Base-by-base conservation (phyloP, 179 eudicot species). In the Monotropa hypopitys region DNA sequence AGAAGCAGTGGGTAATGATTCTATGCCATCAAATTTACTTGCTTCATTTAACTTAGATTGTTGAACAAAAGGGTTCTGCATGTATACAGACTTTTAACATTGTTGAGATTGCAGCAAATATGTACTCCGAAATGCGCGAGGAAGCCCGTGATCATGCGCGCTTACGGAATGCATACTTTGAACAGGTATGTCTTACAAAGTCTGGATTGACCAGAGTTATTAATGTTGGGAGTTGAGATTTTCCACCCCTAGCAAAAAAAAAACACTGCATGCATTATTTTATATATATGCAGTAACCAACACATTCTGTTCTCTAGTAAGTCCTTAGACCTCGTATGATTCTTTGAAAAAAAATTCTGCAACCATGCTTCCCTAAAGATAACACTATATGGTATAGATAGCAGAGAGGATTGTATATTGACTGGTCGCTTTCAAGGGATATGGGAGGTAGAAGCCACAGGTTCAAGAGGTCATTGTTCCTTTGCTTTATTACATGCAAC, bases 61-160 rank as follows among this genome's bases (percentile, higher is more conserved):
- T 45, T 8, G 72, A 63, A 65, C 61, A 77, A 43, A 70, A 79
- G 57, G 70, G 72, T 81, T 81, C 65, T 54, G 75, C 73, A 20
- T 57, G 75, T 79, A 67, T 82, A 77, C 72, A 76, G 75, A 81
- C 82, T 80, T 83, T 84, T 88, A 83, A 88, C 79, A 75, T 76
- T 78, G 80, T 77, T 83, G 85, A 80, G 81, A 83, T 91, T 82
- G 82, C 97, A 95, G 99, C 90, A 82, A 91, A 93, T 82, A 79
- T 93, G 87, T 93, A 93, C 84, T 85, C 97, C 80, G 99, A 93
- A 77, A 79, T 85, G 84, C 89, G 98, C 42, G 99, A 86, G 81
- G 99, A 91, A 78, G 98, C 99, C 82, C 96, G 98, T 79, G 97
- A 90, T 69, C 89, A 88, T 86, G 99, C 98, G 71, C 95, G 98